phyloP scores from a whole-genome alignment of 148 eudicot genomes.

The Camellia lanceoleosa region DNA sequence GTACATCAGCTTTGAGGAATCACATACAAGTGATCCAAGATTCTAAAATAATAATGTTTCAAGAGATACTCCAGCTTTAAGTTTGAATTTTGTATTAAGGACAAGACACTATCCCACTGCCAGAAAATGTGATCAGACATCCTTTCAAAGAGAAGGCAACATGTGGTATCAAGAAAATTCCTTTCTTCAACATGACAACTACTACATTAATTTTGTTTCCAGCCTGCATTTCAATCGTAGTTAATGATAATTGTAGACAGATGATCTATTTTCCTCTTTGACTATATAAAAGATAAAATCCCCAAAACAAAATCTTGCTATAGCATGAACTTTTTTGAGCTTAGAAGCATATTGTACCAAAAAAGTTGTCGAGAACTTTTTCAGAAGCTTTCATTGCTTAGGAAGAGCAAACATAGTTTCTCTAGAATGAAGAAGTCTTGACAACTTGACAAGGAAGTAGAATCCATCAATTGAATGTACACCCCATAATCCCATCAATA shows the following conservation, averaged over 20 bases:
- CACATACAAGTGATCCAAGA: conserved; percentile 3
- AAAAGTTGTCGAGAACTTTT: too few species aligned
- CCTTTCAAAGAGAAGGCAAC: not conserved
- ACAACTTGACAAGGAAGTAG: too few species aligned
- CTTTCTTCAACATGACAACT: not conserved
- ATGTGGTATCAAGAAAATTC: not conserved
- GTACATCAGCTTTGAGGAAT: not conserved
- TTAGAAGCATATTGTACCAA: too few species aligned
- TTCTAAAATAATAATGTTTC: not conserved
- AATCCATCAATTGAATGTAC: too few species aligned
- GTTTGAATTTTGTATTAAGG: not conserved
- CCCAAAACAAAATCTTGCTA: too few species aligned
- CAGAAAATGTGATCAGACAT: not conserved
- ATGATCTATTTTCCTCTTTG: too few species aligned
- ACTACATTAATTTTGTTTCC: not conserved
- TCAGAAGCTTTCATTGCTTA: too few species aligned
- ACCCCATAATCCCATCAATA: too few species aligned
- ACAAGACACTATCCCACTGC: not conserved
- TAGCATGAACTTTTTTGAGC: too few species aligned
- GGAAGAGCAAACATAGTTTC: too few species aligned
- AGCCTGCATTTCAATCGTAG: not conserved
- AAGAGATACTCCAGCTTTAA: not conserved
- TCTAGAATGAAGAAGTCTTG: too few species aligned
- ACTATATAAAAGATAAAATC: too few species aligned
- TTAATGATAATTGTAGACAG: not conserved